Evolutionary conservation across 1,284 basidiomycete genomes (phyloP).

Genomic region (Naganishia sp.): DNA sequence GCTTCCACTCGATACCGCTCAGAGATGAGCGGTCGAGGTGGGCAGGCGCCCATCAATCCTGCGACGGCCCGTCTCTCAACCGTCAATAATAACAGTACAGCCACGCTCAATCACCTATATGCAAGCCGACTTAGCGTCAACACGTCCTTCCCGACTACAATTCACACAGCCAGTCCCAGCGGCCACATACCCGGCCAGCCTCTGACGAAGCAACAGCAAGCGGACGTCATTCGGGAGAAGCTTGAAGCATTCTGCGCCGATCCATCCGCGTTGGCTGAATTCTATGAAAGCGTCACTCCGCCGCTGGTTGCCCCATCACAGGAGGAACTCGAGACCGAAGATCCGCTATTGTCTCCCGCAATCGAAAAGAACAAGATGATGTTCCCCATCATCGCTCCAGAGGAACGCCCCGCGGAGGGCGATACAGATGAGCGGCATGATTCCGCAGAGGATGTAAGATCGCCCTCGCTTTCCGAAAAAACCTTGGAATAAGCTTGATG

Average conservation of each 20-base stretch:
- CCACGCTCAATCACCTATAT: constrained; percentile 15
- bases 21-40: constrained; percentile 16
- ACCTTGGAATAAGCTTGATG: background rate
- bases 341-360: background rate
- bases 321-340: constrained; percentile 4
- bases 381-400: background rate
- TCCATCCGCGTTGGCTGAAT: constrained; percentile 59
- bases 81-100: constrained; percentile 18
- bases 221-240: constrained; percentile 56
- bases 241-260: constrained; percentile 70
- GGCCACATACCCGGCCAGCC: constrained; percentile 17
- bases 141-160: constrained; percentile 24
- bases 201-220: constrained; percentile 46
- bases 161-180: constrained; percentile 11
- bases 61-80: constrained; percentile 15
- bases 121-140: constrained; percentile 11
- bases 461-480: constrained; percentile 2
- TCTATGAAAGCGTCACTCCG: constrained; percentile 73
- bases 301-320: constrained; percentile 28
- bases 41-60: constrained; percentile 5
- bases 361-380: background rate
- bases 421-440: background rate
- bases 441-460: constrained; percentile 22
- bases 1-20: constrained; percentile 39
- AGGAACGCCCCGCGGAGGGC: background rate